These are phyloP conservation scores for Acanthamoeba rhysodes DNA, from an alignment of 208 protist genomes.

Conservation along the genomic window DNA sequence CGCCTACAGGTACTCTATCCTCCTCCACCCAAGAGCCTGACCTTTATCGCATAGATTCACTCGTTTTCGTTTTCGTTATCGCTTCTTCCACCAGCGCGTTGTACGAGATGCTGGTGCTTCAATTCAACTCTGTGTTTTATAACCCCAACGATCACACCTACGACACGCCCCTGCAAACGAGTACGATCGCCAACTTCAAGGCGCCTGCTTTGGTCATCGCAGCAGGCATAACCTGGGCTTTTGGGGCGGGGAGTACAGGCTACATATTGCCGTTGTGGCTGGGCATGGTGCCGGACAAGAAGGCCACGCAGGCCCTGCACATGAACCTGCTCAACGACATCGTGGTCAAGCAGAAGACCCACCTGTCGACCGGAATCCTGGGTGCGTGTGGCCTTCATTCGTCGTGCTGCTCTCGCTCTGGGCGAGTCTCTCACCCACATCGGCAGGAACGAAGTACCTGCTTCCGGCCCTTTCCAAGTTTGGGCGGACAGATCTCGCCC, in stretches of 20 bases:
- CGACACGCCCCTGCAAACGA: slow-evolving; percentile 11
- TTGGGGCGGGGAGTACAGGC: neutral
- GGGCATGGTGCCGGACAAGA: neutral
- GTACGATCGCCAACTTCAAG: neutral
- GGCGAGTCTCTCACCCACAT: neutral
- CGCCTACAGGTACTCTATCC: slow-evolving; percentile 16
- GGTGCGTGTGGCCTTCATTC: neutral
- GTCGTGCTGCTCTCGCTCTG: neutral
- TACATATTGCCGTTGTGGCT: slow-evolving; percentile 60
- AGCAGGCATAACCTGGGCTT: neutral
- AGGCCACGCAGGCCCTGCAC: neutral
- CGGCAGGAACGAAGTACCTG: slow-evolving; percentile 64
- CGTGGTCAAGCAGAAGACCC: slow-evolving; percentile 15
- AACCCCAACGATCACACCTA: neutral
- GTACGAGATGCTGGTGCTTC: neutral
- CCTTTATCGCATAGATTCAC: too few species aligned
- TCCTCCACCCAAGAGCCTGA: too few species aligned
- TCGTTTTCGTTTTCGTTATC: neutral
- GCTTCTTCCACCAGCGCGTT: neutral
- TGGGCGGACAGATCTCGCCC: slow-evolving; percentile 45
- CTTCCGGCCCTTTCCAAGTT: slow-evolving; percentile 62
- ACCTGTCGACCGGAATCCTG: slow-evolving; percentile 70
- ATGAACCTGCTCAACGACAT: slow-evolving; percentile 19
- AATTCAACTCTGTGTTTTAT: neutral
- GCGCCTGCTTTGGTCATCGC: too few species aligned